phyloP scores from a whole-genome alignment of 1,284 basidiomycete species.

The Trametes polyzona region DNA sequence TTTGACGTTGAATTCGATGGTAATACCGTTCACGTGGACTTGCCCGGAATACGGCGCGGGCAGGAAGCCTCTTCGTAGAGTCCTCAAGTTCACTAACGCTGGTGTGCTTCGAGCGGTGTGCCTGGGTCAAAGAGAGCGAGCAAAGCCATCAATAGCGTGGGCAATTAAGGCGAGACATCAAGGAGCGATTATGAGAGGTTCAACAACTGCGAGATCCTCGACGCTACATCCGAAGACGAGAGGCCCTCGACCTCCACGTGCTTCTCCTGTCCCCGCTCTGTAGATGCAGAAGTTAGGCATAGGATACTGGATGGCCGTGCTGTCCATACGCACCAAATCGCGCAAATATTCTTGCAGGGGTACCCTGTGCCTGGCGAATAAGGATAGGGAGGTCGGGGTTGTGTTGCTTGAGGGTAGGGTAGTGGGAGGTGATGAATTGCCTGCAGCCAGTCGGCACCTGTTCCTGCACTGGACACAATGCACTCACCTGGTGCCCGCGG shows the following conservation, averaged over 20 bases:
- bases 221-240: constrained; percentile 68
- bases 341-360: constrained; percentile 87
- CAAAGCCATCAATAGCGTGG: constrained; percentile 1
- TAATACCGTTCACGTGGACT: too few relatives aligned
- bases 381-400: constrained; percentile 91
- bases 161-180: not conserved
- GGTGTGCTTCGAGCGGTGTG: not conserved
- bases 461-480: not conserved
- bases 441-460: constrained; percentile 42
- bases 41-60: too few relatives aligned
- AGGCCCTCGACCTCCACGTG: constrained; percentile 83
- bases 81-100: too few relatives aligned
- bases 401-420: constrained; percentile 83
- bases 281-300: constrained; percentile 2
- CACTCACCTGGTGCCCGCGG: constrained; percentile 79
- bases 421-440: constrained; percentile 83
- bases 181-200: constrained; percentile 29
- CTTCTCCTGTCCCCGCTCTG: constrained; percentile 80
- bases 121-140: not conserved
- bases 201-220: constrained; percentile 68
- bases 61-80: too few relatives aligned
- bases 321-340: constrained; percentile 75
- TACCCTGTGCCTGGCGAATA: constrained; percentile 89
- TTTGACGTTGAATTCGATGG: too few relatives aligned
- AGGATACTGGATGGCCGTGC: too few relatives aligned